Evolutionary conservation across 768 basidiomycete species (phyloP), one percentile per base, ranked within the genome.

Genomic region (Sutorius australiensis): DNA sequence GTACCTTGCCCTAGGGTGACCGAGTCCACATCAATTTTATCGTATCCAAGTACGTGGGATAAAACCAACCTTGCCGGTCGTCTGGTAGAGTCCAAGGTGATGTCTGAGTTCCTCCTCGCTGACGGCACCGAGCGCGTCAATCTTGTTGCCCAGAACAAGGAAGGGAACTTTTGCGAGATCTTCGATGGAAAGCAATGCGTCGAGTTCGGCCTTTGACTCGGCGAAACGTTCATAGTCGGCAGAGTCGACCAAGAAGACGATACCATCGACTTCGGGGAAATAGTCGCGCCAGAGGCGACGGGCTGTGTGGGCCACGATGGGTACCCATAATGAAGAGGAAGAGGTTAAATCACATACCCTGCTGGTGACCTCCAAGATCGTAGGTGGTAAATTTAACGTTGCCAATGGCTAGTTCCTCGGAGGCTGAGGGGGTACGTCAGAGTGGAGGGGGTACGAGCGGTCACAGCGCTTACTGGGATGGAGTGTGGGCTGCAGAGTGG

Each of bases 231-330:
- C 97, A 67, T 87, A 87, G 77, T 99, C 97, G 58, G 93, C 93
- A 60, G 86, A 90, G 76, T 99, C 97, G 55, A 99, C 95, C 53
- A 99, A 80, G 83, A 98, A 99, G 67, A 98, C 86, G 64, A 99
- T 98, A 16, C 93, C 95, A 64, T 99, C 94, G 39, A 98, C 97
- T 72, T 98, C 97, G 46, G 97, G 97, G 86, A 99, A 98, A 77
- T 98, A 99, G 73, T 99, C 95, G 53, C 94, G 86, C 97, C 97
- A 99, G 69, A 98, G 87, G 61, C 97, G 92, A 61, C 97, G 95
- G 49, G 97, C 97, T 84, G 63, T 17, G 36, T 27, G 27, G 24
- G 39, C 38, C 30, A 34, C 28, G 50, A 39, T 38, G 3, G 28
- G 39, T 36, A 48, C 27, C n/a, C 45, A 46, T 24, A 9, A 31